Percentiles rank a stretch among this genome's conserved stretches.
These are phyloP conservation scores for Cydonia oblonga DNA, from an alignment of 331 rosid genomes.

Conservation along the genomic window DNA sequence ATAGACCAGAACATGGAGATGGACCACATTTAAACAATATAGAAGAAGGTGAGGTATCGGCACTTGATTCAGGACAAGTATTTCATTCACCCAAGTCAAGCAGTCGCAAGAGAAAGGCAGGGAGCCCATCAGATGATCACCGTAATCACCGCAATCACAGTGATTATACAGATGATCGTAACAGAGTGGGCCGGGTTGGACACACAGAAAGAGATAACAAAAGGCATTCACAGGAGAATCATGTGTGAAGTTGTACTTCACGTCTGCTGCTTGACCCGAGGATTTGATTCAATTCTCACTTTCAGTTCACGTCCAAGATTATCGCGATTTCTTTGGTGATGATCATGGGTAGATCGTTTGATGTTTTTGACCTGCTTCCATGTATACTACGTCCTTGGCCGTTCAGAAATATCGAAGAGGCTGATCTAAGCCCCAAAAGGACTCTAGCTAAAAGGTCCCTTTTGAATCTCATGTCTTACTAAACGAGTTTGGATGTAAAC, in stretches of 20 bases:
- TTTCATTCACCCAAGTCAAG: slow-evolving; percentile 51
- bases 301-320: neutral
- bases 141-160: slow-evolving; percentile 24
- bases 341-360: neutral
- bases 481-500: neutral
- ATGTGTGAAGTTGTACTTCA: slow-evolving; percentile 23
- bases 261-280: neutral
- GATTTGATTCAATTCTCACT: neutral
- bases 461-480: neutral
- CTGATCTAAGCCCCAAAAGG: neutral
- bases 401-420: neutral
- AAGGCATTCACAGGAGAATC: slow-evolving; percentile 53
- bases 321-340: neutral
- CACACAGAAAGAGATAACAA: slow-evolving; percentile 52
- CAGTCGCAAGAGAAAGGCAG: slow-evolving; percentile 68
- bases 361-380: neutral
- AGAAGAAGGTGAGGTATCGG: slow-evolving; percentile 83
- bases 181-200: slow-evolving; percentile 39
- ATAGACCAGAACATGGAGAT: slow-evolving; percentile 41
- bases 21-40: slow-evolving; percentile 48
- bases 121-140: slow-evolving; percentile 41
- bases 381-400: neutral
- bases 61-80: slow-evolving; percentile 31
- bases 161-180: slow-evolving; percentile 45
- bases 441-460: neutral